phyloP scores from a whole-genome alignment of 805 yeast genomes.

The Candida qinlingensis region DNA sequence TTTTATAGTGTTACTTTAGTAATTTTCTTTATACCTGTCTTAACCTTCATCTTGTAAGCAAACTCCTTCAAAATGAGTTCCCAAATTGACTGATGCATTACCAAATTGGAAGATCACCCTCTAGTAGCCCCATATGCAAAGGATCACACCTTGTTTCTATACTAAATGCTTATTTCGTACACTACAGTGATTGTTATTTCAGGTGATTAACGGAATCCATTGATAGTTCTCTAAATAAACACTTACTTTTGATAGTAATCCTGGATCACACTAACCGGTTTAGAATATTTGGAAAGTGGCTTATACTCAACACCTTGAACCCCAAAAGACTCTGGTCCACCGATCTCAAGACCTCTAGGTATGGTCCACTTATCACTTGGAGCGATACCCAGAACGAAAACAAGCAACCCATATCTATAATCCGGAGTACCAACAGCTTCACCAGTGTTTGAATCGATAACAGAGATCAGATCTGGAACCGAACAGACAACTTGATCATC shows the following conservation, averaged over 20 bases:
- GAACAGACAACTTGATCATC: slow-evolving; percentile 30
- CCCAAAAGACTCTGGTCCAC: slow-evolving; percentile 37
- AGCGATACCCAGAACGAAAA: slow-evolving; percentile 34
- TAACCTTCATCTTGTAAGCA: too few species aligned
- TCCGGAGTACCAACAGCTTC: slow-evolving; percentile 47
- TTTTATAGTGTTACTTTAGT: too few species aligned
- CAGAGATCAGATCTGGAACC: slow-evolving; percentile 43
- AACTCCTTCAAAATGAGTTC: too few species aligned
- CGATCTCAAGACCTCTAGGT: slow-evolving; percentile 32
- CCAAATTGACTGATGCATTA: too few species aligned
- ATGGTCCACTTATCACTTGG: slow-evolving; percentile 32
- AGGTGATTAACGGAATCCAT: too few species aligned
- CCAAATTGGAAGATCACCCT: too few species aligned
- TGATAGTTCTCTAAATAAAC: too few species aligned
- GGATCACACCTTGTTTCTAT: too few species aligned
- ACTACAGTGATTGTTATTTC: too few species aligned
- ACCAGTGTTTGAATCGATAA: slow-evolving; percentile 37
- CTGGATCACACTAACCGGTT: slow-evolving; percentile 36
- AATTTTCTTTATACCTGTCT: too few species aligned
- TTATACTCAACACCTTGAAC: slow-evolving; percentile 30
- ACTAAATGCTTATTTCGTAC: too few species aligned
- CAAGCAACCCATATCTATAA: slow-evolving; percentile 39
- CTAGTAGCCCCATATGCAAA: too few species aligned
- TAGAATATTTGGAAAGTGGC: slow-evolving; percentile 34
- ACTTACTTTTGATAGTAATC: slow-evolving; percentile 17